Evolutionary conservation across 768 basidiomycete genomes (phyloP).

Genomic region (Auricularia cornea): DNA sequence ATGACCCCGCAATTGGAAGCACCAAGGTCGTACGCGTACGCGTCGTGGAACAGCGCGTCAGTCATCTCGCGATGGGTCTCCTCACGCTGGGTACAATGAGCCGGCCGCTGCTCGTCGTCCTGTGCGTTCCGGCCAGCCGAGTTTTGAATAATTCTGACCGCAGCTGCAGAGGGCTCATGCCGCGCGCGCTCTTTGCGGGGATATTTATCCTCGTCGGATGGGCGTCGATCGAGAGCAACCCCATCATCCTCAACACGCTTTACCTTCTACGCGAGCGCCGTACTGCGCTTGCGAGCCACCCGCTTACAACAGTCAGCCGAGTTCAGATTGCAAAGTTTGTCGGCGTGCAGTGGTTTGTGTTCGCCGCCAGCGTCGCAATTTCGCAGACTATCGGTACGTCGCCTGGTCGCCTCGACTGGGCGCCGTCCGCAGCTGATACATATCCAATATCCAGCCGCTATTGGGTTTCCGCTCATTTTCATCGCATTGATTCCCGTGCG

Average conservation of each 20-base stretch:
- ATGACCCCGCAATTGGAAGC: neutral
- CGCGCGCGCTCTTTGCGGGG: slow-evolving; percentile 1
- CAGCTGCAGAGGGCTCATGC: neutral
- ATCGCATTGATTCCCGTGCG: slow-evolving; percentile 1
- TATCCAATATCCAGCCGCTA: neutral
- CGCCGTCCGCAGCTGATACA: neutral
- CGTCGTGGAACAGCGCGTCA: slow-evolving; percentile 37
- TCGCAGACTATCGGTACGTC: neutral
- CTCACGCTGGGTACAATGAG: slow-evolving; percentile 2
- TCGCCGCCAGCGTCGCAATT: neutral
- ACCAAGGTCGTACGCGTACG: neutral
- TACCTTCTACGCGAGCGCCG: neutral
- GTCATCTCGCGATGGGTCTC: slow-evolving; percentile 31
- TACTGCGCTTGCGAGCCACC: neutral
- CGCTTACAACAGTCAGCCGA: neutral
- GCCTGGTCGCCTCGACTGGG: neutral
- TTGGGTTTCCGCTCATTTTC: slow-evolving; percentile 2
- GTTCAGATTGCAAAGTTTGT: neutral
- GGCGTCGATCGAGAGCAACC: slow-evolving; percentile 2
- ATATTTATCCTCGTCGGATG: slow-evolving; percentile 3
- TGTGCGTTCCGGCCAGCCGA: too few species aligned
- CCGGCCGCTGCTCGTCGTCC: neutral
- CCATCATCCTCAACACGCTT: neutral
- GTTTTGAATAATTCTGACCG: too few species aligned
- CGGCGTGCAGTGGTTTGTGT: slow-evolving; percentile 1